phyloP scores from a whole-genome alignment of 257 asterid species.

The Solanum virginianum region DNA sequence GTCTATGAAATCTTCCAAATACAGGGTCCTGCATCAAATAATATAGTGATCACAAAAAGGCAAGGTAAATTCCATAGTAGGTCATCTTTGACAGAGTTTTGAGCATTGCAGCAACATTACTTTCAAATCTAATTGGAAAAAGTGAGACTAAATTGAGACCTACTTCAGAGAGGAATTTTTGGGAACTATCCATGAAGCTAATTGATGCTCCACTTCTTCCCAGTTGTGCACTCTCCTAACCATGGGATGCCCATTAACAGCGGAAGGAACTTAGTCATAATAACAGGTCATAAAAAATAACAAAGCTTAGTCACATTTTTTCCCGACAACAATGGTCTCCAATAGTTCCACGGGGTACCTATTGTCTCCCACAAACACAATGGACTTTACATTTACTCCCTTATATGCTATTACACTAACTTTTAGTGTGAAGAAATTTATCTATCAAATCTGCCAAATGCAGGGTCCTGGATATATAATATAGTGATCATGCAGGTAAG shows the following conservation, averaged over 20 bases:
- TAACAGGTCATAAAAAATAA: background rate
- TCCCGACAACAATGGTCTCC: background rate
- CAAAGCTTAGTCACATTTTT: background rate
- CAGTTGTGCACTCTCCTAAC: constrained; percentile 72
- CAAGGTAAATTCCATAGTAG: background rate
- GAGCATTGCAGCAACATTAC: background rate
- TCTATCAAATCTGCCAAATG: background rate
- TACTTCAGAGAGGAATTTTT: constrained; percentile 1
- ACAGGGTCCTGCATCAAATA: background rate
- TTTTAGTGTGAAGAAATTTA: background rate
- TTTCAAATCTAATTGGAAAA: background rate
- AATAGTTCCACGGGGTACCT: background rate
- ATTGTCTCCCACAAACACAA: background rate
- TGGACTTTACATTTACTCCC: background rate
- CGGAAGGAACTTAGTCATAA: background rate
- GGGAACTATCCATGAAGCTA: constrained; percentile 39
- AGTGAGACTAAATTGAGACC: background rate
- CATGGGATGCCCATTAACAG: constrained; percentile 50
- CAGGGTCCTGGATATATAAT: background rate
- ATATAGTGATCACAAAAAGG: background rate
- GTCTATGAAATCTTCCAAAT: background rate
- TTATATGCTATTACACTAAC: background rate
- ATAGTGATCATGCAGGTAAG: background rate
- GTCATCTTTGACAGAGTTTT: background rate
- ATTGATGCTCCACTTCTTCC: constrained; percentile 70